Evolutionary conservation across 495 filamentous ascomycete species (phyloP).

Genomic region (Platismatia glauca): DNA sequence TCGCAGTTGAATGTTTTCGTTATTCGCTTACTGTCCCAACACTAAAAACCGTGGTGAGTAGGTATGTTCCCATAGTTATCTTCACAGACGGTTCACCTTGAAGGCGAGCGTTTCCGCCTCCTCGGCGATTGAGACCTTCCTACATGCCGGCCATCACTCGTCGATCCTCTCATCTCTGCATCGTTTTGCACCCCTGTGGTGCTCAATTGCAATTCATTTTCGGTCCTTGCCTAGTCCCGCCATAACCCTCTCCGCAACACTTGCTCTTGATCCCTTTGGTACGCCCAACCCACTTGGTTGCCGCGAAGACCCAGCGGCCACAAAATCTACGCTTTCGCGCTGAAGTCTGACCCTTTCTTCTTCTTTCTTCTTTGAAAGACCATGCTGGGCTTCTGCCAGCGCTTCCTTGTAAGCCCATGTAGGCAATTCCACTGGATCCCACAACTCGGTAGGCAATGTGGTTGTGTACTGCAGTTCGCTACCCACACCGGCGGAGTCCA

Average conservation of each 20-base stretch:
- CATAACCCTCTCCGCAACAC: slow-evolving; percentile 26
- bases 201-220: neutral
- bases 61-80: no score
- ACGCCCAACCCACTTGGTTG: slow-evolving; percentile 5
- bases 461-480: slow-evolving; percentile 63
- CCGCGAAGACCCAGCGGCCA: slow-evolving; percentile 37
- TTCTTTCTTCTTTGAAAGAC: slow-evolving; percentile 49
- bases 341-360: slow-evolving; percentile 44
- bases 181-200: neutral
- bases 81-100: no score
- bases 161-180: neutral
- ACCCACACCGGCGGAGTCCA: slow-evolving; percentile 68
- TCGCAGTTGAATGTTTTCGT: no score
- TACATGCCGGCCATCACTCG: slow-evolving; percentile 17
- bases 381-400: slow-evolving; percentile 57
- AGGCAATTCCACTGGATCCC: slow-evolving; percentile 58
- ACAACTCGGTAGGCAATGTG: slow-evolving; percentile 58
- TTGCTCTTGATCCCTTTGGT: slow-evolving; percentile 13
- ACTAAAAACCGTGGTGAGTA: no score
- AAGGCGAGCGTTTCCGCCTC: slow-evolving; percentile 27
- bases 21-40: no score
- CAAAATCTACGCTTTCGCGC: slow-evolving; percentile 69
- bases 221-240: slow-evolving; percentile 21
- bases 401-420: slow-evolving; percentile 64
- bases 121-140: slow-evolving; percentile 35